Evolutionary conservation across 345 rosid genomes (phyloP), one percentile per base, ranked within the genome.

Genomic region (Turritis glabra): DNA sequence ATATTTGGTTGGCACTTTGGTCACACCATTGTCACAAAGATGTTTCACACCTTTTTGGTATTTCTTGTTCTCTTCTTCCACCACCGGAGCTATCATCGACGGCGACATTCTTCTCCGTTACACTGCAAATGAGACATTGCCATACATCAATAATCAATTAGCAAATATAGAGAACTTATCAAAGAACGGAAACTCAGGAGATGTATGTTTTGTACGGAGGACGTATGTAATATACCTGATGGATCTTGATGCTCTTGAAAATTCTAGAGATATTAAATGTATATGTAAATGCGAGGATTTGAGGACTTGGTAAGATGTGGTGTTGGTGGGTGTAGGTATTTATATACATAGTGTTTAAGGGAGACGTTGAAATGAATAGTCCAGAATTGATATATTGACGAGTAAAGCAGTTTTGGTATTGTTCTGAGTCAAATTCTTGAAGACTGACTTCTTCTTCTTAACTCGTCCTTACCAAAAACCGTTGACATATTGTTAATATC

Each of bases 11-110:
- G 98, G 98, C 14, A 93, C 74, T 77, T 73, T 86, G 48, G 59
- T 76, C 10, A 89, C 12, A 25, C 90, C 93, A 12, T 73, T 85
- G 55, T 85, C 92, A 38, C 57, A 85, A 4, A 93, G 85, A 59
- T 81, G 85, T 83, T 87, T 89, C 69, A 93, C 98, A 53, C 98
- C 98, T 70, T 81, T 87, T 29, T 90, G 96, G 80, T 38, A 60
- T 73, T 26, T 77, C 73, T 55, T 72, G 50, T 78, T 79, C 67
- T 75, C 62, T 22, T 53, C 71, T 23, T 73, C 73, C 33, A 74
- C 67, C 32, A 61, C 44, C 23, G 55, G 56, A 65, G 30, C 63
- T 38, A 77, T 81, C 87, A 85, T 81, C 64, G 90, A 51, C 44
- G 93, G 91, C 80, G 87, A 81, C 91, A 86, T 86, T 72, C n/a